These are phyloP conservation scores for Suhomyces prunicola DNA, from an alignment of 805 yeast species.

Conservation along the genomic window DNA sequence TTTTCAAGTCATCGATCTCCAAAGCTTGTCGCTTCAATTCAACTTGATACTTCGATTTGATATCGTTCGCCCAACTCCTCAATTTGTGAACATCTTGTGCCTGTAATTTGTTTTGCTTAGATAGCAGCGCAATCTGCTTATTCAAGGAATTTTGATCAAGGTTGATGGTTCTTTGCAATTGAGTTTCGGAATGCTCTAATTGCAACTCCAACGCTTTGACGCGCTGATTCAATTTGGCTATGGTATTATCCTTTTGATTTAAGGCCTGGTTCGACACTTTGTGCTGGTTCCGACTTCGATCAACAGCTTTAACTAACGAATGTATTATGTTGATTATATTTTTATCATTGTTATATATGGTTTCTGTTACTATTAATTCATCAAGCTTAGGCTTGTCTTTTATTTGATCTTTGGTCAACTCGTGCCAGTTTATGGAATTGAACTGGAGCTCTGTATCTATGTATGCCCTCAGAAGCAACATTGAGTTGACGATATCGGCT, in stretches of 20 bases:
- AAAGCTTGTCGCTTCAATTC: slow-evolving; percentile 32
- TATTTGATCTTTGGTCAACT: slow-evolving; percentile 25
- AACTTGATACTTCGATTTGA: slow-evolving; percentile 31
- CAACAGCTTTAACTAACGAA: slow-evolving; percentile 26
- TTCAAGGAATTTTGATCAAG: slow-evolving; percentile 18
- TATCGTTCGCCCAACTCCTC: slow-evolving; percentile 27
- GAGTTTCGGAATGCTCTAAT: slow-evolving; percentile 15
- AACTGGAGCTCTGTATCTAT: slow-evolving; percentile 29
- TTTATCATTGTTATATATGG: slow-evolving; percentile 32
- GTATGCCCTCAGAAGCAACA: slow-evolving; percentile 34
- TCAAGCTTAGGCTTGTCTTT: slow-evolving; percentile 7
- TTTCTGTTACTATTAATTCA: slow-evolving; percentile 24
- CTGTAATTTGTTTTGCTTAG: slow-evolving; percentile 22
- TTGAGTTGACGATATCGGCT: slow-evolving; percentile 34
- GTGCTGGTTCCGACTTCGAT: slow-evolving; percentile 32
- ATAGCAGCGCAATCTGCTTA: slow-evolving; percentile 15
- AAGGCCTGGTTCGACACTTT: slow-evolving; percentile 27
- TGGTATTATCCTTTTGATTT: slow-evolving; percentile 26
- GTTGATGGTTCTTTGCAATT: slow-evolving; percentile 12
- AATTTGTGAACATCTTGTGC: slow-evolving; percentile 26
- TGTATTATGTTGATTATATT: slow-evolving; percentile 35
- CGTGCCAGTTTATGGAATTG: slow-evolving; percentile 33
- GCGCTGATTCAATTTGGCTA: slow-evolving; percentile 21
- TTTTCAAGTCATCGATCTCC: slow-evolving; percentile 32
- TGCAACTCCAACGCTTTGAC: slow-evolving; percentile 21